A percentile compares a stretch with the other conserved stretches of the same genome.
These are phyloP conservation scores for Chenopodium quinoa DNA, from an alignment of 148 eudicot species.

Conservation along the genomic window DNA sequence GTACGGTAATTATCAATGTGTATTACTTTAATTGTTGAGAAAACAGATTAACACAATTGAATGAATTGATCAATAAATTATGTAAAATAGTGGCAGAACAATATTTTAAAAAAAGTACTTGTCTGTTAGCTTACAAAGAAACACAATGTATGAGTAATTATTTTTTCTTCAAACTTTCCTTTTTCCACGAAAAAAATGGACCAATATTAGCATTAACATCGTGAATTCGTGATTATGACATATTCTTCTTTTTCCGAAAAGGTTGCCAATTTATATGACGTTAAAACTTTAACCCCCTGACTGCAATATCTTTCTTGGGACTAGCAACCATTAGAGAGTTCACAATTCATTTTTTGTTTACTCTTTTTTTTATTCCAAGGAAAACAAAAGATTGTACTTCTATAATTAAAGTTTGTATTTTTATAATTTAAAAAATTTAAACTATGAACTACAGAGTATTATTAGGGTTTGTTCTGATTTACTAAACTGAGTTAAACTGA, in stretches of 20 bases:
- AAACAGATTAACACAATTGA: not conserved
- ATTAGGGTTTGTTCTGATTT: no score
- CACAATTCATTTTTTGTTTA: not conserved
- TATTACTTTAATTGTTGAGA: not conserved
- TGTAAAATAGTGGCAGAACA: not conserved
- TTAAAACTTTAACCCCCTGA: slow-evolving; percentile 8
- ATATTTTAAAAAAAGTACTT: not conserved
- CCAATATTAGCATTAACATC: slow-evolving; percentile 17
- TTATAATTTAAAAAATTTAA: no score
- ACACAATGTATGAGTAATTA: not conserved
- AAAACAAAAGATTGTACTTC: no score
- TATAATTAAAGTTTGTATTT: no score
- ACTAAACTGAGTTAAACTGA: no score
- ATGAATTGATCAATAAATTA: slow-evolving; percentile 2
- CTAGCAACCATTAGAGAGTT: not conserved
- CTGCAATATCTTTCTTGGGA: slow-evolving; percentile 33
- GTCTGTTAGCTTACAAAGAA: slow-evolving; percentile 13
- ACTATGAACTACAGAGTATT: no score
- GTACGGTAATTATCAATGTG: not conserved
- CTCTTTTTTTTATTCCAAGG: no score
- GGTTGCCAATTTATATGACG: slow-evolving; percentile 22
- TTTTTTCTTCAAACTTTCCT: not conserved
- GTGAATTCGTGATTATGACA: slow-evolving; percentile 22
- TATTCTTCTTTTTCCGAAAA: slow-evolving; percentile 21
- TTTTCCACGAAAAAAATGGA: not conserved